Conservation (phyloP, 1,284 basidiomycete species). For the Ceratobasidium sp. region DNA sequence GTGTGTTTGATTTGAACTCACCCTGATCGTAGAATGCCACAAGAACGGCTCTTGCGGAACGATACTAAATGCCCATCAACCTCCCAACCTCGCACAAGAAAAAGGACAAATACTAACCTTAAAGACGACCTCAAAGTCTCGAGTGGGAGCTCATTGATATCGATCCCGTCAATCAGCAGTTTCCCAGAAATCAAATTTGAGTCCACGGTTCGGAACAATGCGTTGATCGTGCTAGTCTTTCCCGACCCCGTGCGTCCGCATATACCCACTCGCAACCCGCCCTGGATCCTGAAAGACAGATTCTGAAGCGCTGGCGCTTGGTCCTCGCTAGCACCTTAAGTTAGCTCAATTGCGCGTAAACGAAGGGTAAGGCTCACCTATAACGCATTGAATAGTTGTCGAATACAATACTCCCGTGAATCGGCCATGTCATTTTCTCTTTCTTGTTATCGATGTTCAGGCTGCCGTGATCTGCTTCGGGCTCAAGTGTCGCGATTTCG, state of each 20-base stretch:
- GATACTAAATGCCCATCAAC: conserved; percentile 44
- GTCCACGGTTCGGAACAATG: conserved; percentile 45
- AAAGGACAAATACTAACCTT: too few species aligned
- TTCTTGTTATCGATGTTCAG: conserved; percentile 9
- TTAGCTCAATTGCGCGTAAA: not conserved
- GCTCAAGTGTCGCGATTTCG: conserved; percentile 49
- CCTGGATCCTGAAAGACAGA: conserved; percentile 49
- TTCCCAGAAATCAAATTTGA: conserved; percentile 39
- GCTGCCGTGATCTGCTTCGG: conserved; percentile 47
- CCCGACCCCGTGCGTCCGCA: conserved; percentile 47
- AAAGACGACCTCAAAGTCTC: conserved; percentile 39
- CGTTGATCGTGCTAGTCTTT: conserved; percentile 45
- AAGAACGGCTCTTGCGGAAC: conserved; percentile 51
- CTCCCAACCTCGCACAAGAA: too few species aligned
- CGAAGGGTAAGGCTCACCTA: not conserved
- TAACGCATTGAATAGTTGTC: conserved; percentile 53
- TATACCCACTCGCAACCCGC: conserved; percentile 52
- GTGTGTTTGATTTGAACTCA: conserved; percentile 44
- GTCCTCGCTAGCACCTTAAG: conserved; percentile 48
- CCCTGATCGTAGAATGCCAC: conserved; percentile 49
- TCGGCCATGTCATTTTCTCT: conserved; percentile 50
- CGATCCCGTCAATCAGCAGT: conserved; percentile 46
- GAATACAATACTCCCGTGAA: conserved; percentile 53
- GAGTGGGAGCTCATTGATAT: conserved; percentile 41
- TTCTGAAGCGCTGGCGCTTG: conserved; percentile 53